Evolutionary conservation across 2,329 filamentous ascomycete species (phyloP), one percentile per base, ranked within the genome.

Genomic region (Hymenoscyphus salicellus): DNA sequence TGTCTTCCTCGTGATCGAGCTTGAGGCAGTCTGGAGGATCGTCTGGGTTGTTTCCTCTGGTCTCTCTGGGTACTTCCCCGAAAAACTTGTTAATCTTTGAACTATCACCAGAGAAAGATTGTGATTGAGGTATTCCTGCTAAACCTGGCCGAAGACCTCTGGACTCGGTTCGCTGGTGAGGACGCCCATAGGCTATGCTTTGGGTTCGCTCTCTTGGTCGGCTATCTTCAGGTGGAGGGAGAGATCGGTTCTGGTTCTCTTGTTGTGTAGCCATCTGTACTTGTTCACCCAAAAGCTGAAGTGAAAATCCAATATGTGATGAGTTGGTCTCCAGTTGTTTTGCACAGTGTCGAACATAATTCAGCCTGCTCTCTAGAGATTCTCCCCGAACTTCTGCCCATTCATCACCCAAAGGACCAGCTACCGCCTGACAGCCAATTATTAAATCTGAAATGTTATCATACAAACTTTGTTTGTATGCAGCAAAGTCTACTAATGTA

Each of bases 301-400:
- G 82, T 1, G 93, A 93, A 76, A 93, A 95, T 32, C 91, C 90
- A 69, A 97, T 88, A 72, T 97, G 92, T 0, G 91, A 91, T 14
- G 93, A 90, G 72, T 91, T 93, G 23, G 89, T 91, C 75, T 98
- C 93, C 20, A 99, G 81, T 57, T 94, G 90, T 71, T 90, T 86
- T 10, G 89, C 87, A 66, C 92, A 90, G 65, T 87, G 83, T 61
- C 90, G 86, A 65, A 97, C 92, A 68, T 91, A 89, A 68, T 90
- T 90, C 30, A 98, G 78, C 26, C 95, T 88, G 70, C 92, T 92
- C 74, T 97, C 94, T 33, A 99, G 81, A 7, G 93, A 91, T 75
- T 96, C 92, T 1, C 93, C 92, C 55, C 93, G 88, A n/a, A 93
- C 83, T 75, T 97, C 93, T 3, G 93, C 87, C 95, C 95, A 99